Percentiles rank a stretch among this genome's conserved stretches.
Conservation (phyloP, 2,329 filamentous ascomycete species). For the Arthroderma sp. region DNA sequence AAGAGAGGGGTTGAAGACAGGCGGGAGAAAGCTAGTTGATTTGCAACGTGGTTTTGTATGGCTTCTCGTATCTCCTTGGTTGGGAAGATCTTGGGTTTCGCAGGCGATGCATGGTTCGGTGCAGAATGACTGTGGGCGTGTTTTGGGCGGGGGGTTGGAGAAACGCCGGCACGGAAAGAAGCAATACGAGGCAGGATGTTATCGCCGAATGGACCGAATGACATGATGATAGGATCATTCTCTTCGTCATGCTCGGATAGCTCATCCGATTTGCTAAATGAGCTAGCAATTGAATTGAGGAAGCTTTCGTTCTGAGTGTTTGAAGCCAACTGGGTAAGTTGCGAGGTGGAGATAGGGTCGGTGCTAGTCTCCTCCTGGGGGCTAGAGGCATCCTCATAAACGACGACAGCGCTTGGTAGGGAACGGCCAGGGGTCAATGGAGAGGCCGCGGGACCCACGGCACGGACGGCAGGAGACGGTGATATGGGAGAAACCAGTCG, state of each 20-base stretch:
- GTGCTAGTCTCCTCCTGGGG: slow-evolving; percentile 29
- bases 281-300: slow-evolving; percentile 21
- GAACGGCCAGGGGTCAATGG: slow-evolving; percentile 33
- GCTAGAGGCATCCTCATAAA: slow-evolving; percentile 60
- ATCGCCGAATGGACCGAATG: slow-evolving; percentile 79
- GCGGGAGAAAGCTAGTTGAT: slow-evolving; percentile 89
- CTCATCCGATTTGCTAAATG: slow-evolving; percentile 41
- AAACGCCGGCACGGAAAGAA: slow-evolving; percentile 55
- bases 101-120: slow-evolving; percentile 18
- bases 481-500: slow-evolving; percentile 65
- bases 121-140: neutral
- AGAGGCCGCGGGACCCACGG: slow-evolving; percentile 28
- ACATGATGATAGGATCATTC: slow-evolving; percentile 85
- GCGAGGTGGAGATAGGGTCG: slow-evolving; percentile 16
- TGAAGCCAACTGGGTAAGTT: slow-evolving; percentile 22
- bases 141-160: slow-evolving; percentile 38
- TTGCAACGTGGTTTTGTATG: slow-evolving; percentile 69
- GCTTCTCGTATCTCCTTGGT: slow-evolving; percentile 14
- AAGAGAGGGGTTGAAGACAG: slow-evolving; percentile 84
- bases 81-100: slow-evolving; percentile 15
- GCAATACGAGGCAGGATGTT: slow-evolving; percentile 73
- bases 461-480: slow-evolving; percentile 45
- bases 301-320: slow-evolving; percentile 18
- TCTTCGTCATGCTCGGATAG: slow-evolving; percentile 77
- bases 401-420: slow-evolving; percentile 35